Evolutionary conservation across 331 rosid species (phyloP), one percentile per base, ranked within the genome.

Genomic region (Dryas integrifolia): DNA sequence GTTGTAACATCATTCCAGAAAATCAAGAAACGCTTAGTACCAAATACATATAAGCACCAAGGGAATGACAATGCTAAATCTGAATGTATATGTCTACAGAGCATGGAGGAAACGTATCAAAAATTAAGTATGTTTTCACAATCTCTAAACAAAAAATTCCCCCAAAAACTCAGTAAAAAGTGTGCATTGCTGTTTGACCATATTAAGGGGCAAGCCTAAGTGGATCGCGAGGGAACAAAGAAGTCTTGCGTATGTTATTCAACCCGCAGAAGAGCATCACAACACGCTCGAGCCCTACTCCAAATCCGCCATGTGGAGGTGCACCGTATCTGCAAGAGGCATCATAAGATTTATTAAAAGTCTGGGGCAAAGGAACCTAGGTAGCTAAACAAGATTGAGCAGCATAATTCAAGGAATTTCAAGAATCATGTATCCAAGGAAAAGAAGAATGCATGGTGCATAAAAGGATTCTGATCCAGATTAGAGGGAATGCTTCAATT

Each of bases 201-300:
- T 6, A 46, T 86, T 83, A 92, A 3, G 97, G 98, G 7, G 97
- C 89, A 44, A 95, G 38, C 74, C 99, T 79, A 2, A 69, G 88
- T 0, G 99, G 99, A 73, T 95, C 99, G 18, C 99, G 99, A 0
- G 99, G 98, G 73, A 71, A 95, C 24, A 90, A 77, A 0, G 99
- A 92, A 18, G 99, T 83, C 50, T 92, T 95, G 58, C 98, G 89
- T 67, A 95, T 92, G 85, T 95, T 95, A 39, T 90, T 88, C 76
- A 95, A 74, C 35, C 98, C 99, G 18, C 96, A 92, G 77, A 88
- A 95, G 16, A 92, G 99, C 99, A 95, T 95, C 62, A 88, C 96
- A 0, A 92, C 98, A 0, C 99, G 96, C 82, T 95, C 99, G 84
- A 92, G 82, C 40, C 99, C 99, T 40, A 87, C 98, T 30, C 99